phyloP scores from a whole-genome alignment of 441 rosid species.

The Aleurites moluccanus region DNA sequence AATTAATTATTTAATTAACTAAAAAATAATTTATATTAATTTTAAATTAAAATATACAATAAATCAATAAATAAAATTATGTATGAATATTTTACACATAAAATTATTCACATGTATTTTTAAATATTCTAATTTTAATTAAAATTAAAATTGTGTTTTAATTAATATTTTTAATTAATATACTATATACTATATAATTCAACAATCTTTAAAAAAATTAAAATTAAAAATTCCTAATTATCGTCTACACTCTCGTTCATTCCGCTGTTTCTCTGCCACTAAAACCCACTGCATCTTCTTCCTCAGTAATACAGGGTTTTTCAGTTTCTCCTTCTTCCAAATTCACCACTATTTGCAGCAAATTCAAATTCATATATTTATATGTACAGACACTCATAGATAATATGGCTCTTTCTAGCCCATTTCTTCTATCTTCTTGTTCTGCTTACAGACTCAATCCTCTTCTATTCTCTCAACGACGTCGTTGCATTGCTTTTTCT shows the following conservation, averaged over 20 bases:
- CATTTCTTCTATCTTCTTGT: slow-evolving; percentile 45
- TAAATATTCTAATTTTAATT: no score
- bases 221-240: background rate
- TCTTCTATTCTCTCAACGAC: slow-evolving; percentile 58
- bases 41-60: no score
- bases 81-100: no score
- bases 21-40: no score
- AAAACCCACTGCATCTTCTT: background rate
- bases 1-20: no score
- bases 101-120: no score
- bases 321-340: background rate
- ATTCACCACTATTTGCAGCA: background rate
- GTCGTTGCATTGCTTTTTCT: slow-evolving; percentile 35
- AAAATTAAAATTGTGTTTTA: no score
- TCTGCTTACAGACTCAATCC: slow-evolving; percentile 66
- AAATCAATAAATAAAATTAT: no score
- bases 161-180: no score
- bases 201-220: background rate
- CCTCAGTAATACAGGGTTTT: slow-evolving; percentile 1
- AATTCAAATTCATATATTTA: background rate
- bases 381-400: background rate
- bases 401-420: slow-evolving; percentile 39
- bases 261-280: slow-evolving; percentile 22
- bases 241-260: background rate
- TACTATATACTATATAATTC: no score